Percentiles rank a stretch among this genome's conserved stretches.
Evolutionary conservation across 345 rosid species (phyloP).

Genomic region (Eucalyptus dawsonii): DNA sequence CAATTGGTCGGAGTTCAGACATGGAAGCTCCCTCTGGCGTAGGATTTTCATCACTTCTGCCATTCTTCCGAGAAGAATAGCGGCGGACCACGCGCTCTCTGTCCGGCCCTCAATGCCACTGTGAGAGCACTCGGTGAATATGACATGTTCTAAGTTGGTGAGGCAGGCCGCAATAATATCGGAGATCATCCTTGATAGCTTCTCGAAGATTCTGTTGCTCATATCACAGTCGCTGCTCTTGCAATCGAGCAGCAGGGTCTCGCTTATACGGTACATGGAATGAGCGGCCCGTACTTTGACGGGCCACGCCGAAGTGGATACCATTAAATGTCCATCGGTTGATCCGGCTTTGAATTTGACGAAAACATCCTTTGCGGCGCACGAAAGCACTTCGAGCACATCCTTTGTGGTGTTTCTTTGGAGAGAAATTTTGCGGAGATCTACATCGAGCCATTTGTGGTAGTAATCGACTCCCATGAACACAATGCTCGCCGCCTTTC

Average conservation of each 20-base stretch:
- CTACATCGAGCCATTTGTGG: conserved; percentile 58
- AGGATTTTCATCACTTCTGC: conserved; percentile 42
- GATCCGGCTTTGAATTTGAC: conserved; percentile 21
- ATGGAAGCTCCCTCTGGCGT: conserved; percentile 19
- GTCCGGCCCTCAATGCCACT: conserved; percentile 49
- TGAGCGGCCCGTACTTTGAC: conserved; percentile 51
- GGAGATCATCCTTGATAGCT: conserved; percentile 29
- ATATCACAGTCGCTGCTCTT: conserved; percentile 1
- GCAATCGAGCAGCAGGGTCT: conserved; percentile 32
- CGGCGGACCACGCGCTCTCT: conserved; percentile 37
- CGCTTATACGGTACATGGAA: conserved; percentile 69
- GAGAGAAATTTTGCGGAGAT: conserved; percentile 36
- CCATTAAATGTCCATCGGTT: conserved; percentile 16
- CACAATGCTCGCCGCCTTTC: conserved; percentile 46
- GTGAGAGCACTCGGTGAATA: conserved; percentile 38
- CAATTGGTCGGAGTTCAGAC: conserved; percentile 23
- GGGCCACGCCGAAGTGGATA: conserved; percentile 61
- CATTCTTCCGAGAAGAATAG: conserved; percentile 48
- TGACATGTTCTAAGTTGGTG: conserved; percentile 38
- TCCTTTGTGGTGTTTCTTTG: conserved; percentile 29
- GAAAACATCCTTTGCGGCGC: conserved; percentile 33
- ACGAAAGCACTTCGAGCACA: conserved; percentile 35
- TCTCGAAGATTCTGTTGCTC: conserved; percentile 25
- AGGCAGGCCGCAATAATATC: conserved; percentile 75
- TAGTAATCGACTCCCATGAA: conserved; percentile 63